A percentile compares a stretch with the other conserved stretches of the same genome.
Conservation (phyloP, 345 rosid genomes). For the Fremontodendron californicum region DNA sequence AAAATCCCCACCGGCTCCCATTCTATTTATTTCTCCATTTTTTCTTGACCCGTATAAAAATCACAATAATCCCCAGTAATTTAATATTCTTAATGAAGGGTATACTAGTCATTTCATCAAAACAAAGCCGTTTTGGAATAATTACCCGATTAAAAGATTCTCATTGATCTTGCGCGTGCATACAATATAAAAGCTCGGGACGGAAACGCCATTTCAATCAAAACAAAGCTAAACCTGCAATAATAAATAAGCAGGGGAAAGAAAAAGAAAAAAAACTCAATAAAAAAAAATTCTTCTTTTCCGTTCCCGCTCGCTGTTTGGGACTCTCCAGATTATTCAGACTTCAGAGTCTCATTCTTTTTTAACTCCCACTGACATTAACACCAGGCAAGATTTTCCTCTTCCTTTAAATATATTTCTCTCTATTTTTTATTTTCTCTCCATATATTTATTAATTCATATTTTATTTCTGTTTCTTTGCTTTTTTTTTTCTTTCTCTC, state of each 20-base stretch:
- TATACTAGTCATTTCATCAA: background rate
- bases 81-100: background rate
- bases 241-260: background rate
- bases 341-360: background rate
- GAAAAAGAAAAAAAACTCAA: too few relatives aligned
- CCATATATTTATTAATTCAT: background rate
- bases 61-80: too few relatives aligned
- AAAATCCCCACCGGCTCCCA: too few relatives aligned
- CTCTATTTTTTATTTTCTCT: too few relatives aligned
- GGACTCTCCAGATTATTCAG: background rate
- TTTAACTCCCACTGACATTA: background rate
- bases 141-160: too few relatives aligned
- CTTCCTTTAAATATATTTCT: background rate
- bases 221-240: background rate
- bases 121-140: too few relatives aligned
- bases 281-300: too few relatives aligned
- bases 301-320: background rate
- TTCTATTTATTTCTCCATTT: too few relatives aligned
- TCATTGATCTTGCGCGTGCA: too few relatives aligned
- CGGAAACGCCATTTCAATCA: background rate
- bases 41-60: too few relatives aligned
- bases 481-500: background rate
- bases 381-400: background rate
- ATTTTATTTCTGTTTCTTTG: background rate
- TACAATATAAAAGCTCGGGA: background rate